Conservation (phyloP, 257 asterid species). For the Solanum paucissectum region DNA sequence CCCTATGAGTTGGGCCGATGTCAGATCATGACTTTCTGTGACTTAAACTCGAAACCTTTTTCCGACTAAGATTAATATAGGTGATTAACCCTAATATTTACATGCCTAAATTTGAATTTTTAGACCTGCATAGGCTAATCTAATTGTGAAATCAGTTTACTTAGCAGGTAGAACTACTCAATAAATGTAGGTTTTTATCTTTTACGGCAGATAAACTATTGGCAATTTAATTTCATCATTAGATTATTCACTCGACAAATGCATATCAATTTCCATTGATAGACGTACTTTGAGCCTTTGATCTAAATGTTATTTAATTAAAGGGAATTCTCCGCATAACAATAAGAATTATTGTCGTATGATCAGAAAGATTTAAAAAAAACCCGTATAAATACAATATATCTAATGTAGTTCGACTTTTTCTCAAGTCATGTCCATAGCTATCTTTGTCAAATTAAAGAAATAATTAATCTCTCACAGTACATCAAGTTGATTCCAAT, state of each 20-base stretch:
- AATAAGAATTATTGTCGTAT: background rate
- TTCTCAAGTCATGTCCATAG: background rate
- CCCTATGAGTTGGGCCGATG: background rate
- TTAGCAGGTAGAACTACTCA: background rate
- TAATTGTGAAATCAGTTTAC: background rate
- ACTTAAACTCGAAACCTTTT: background rate
- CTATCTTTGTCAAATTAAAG: background rate
- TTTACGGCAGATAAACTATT: background rate
- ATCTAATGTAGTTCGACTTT: background rate
- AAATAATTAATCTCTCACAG: background rate
- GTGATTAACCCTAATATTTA: background rate
- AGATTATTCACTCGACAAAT: background rate
- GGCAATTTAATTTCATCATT: background rate
- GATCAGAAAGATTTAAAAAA: background rate
- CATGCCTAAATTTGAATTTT: background rate
- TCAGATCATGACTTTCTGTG: too few species aligned
- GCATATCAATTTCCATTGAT: background rate
- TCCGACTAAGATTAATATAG: background rate
- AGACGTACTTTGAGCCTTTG: background rate
- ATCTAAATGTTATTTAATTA: background rate
- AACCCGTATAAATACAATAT: fast-evolving
- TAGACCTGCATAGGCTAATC: background rate
- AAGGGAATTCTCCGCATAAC: background rate
- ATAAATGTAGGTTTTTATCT: background rate
- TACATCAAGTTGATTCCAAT: background rate